These are phyloP conservation scores for Graphiopsis chlorocephala DNA, from an alignment of 2,329 filamentous ascomycete genomes.

Conservation along the genomic window DNA sequence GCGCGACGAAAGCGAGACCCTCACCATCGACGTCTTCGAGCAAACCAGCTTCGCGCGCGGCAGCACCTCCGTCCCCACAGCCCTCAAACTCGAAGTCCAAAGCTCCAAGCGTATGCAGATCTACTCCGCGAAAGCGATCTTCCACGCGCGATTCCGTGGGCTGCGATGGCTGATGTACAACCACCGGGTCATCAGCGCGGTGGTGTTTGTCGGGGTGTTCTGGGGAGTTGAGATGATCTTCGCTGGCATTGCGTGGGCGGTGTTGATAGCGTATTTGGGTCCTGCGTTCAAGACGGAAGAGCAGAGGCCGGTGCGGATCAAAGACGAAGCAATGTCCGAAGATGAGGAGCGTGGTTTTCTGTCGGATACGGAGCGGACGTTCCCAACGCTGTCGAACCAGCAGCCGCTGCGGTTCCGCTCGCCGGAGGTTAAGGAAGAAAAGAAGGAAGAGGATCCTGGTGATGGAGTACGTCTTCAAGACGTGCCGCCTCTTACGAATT, in stretches of 20 bases:
- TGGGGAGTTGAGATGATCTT: constrained; percentile 73
- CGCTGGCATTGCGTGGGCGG: constrained; percentile 63
- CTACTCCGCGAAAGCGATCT: constrained; percentile 65
- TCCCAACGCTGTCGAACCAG: constrained; percentile 47
- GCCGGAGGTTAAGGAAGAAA: constrained; percentile 30
- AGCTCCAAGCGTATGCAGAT: constrained; percentile 68
- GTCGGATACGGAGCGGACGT: constrained; percentile 49
- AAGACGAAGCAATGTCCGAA: constrained; percentile 15
- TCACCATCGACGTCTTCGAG: constrained; percentile 73
- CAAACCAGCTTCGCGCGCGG: constrained; percentile 62
- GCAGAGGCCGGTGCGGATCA: constrained; percentile 22
- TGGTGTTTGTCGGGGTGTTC: constrained; percentile 67
- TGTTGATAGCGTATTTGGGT: constrained; percentile 47
- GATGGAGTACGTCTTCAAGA: background rate
- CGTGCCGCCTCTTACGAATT: background rate
- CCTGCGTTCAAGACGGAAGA: constrained; percentile 8
- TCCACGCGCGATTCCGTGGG: constrained; percentile 73
- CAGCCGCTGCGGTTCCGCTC: constrained; percentile 36
- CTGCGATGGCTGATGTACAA: constrained; percentile 84
- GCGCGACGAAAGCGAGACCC: constrained; percentile 59
- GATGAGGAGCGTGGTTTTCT: constrained; percentile 30
- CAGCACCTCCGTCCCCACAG: constrained; percentile 51
- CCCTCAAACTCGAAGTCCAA: constrained; percentile 65
- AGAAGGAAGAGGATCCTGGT: constrained; percentile 24
- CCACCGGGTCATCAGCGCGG: constrained; percentile 67